These are phyloP conservation scores for Paramyrothecium roridum DNA, from an alignment of 2,329 filamentous ascomycete genomes.

Conservation along the genomic window DNA sequence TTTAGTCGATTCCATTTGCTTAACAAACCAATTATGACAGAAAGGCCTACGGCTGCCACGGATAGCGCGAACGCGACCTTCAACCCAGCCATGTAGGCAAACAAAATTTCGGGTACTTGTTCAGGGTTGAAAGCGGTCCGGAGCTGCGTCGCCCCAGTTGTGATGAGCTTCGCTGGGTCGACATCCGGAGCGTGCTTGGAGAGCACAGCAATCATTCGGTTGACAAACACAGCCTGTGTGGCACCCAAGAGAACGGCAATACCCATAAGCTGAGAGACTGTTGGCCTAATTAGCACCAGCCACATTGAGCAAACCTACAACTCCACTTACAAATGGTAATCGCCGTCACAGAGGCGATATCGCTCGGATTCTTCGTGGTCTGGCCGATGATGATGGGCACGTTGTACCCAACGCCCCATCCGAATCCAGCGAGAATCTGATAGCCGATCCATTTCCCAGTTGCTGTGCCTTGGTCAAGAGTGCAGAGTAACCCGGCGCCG, in stretches of 20 bases:
- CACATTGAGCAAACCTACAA: slow-evolving; percentile 6
- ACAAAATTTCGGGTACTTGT: slow-evolving; percentile 44
- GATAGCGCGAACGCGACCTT: slow-evolving; percentile 49
- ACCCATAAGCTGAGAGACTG: slow-evolving; percentile 36
- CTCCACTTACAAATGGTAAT: slow-evolving; percentile 1
- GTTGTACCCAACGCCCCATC: slow-evolving; percentile 42
- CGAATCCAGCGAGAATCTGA: slow-evolving; percentile 48
- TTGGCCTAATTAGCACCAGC: neutral
- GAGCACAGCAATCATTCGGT: slow-evolving; percentile 24
- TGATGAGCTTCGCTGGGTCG: slow-evolving; percentile 21
- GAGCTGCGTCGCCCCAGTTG: slow-evolving; percentile 45
- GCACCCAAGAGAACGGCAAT: slow-evolving; percentile 38
- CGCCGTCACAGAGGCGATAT: neutral
- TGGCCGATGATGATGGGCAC: slow-evolving; percentile 43
- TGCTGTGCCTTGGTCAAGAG: slow-evolving; percentile 32
- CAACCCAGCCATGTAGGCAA: slow-evolving; percentile 55
- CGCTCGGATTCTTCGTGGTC: neutral
- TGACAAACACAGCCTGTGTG: slow-evolving; percentile 32
- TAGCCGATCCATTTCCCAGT: slow-evolving; percentile 49
- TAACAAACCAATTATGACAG: too few relatives aligned
- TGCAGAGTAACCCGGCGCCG: slow-evolving; percentile 40
- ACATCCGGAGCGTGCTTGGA: slow-evolving; percentile 20
- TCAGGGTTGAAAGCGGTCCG: slow-evolving; percentile 39
- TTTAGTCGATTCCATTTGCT: too few relatives aligned
- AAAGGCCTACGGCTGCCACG: too few relatives aligned